phyloP scores from a whole-genome alignment of 208 protist species.

The Acanthamoeba quina region DNA sequence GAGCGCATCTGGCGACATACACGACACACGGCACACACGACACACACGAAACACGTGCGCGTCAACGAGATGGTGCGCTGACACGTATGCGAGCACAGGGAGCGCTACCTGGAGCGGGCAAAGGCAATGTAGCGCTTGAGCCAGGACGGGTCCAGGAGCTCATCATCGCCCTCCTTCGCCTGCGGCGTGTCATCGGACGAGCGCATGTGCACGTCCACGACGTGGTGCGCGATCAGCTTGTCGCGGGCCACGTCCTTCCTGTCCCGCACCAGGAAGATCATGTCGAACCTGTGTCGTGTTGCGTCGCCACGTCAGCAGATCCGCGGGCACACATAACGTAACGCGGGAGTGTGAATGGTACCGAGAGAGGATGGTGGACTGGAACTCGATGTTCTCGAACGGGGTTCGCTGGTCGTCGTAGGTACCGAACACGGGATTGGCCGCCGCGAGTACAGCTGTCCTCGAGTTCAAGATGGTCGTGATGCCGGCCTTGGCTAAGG shows the following conservation, averaged over 20 bases:
- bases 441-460: slow-evolving; percentile 99
- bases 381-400: slow-evolving; percentile 94
- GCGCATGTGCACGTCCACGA: slow-evolving; percentile 78
- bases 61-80: not conserved
- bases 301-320: no score
- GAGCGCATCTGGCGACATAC: slow-evolving; percentile 89
- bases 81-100: not conserved
- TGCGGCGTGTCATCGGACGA: not conserved
- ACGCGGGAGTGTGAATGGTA: not conserved
- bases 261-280: slow-evolving; percentile 95
- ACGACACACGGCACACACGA: not conserved
- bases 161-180: not conserved
- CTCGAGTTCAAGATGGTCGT: slow-evolving; percentile 99
- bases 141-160: slow-evolving; percentile 1
- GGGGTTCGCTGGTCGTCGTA: slow-evolving; percentile 92
- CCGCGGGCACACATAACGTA: not conserved
- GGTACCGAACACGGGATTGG: slow-evolving; percentile 97
- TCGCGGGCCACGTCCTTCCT: slow-evolving; percentile 64
- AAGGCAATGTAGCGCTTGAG: slow-evolving; percentile 60
- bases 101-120: not conserved
- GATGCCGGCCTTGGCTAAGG: slow-evolving; percentile 97
- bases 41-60: not conserved
- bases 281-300: slow-evolving; percentile 93
- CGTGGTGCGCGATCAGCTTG: slow-evolving; percentile 79
- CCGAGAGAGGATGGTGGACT: slow-evolving; percentile 98